Percentiles rank a stretch among this genome's conserved stretches.
Evolutionary conservation across 163 green algal genomes (phyloP).

Genomic region (Chlorella variabilis): DNA sequence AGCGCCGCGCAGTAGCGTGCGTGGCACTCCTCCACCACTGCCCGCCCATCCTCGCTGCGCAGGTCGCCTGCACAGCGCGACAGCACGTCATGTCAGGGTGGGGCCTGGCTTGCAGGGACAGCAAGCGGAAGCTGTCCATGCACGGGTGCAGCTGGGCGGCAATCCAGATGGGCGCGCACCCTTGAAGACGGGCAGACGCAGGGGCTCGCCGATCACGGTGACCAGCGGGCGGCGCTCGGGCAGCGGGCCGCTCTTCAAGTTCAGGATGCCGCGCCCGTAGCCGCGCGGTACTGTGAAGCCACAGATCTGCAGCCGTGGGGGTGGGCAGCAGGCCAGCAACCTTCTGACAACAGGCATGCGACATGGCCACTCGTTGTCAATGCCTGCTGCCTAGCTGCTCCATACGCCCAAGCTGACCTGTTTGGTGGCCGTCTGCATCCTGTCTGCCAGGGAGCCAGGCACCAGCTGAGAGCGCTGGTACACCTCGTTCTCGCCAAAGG

Average conservation of each 20-base stretch:
- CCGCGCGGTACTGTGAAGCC: slow-evolving; percentile 21
- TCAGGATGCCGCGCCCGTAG: slow-evolving; percentile 17
- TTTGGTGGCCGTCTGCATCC: slow-evolving; percentile 9
- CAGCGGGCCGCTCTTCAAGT: slow-evolving; percentile 12
- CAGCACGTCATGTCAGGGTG: neutral
- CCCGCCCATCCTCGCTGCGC: slow-evolving; percentile 21
- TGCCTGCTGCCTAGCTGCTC: neutral
- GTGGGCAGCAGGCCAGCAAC: too few relatives aligned
- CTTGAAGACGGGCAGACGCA: slow-evolving; percentile 8
- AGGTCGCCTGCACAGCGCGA: slow-evolving; percentile 30
- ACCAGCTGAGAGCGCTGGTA: neutral
- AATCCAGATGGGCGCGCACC: neutral
- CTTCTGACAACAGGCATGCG: too few relatives aligned
- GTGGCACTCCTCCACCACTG: slow-evolving; percentile 24
- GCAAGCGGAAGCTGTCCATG: too few relatives aligned
- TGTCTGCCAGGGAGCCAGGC: slow-evolving; percentile 14
- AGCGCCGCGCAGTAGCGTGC: slow-evolving; percentile 27
- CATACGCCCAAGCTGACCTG: neutral
- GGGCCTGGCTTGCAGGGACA: too few relatives aligned
- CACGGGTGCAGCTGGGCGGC: neutral
- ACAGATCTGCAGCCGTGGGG: neutral
- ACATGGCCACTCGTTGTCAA: too few relatives aligned
- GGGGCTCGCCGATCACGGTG: neutral
- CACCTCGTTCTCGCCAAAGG: slow-evolving; percentile 27
- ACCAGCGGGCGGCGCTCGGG: slow-evolving; percentile 15